Evolutionary conservation across 208 protist genomes (phyloP), one percentile per base, ranked within the genome.

Genomic region (Crithidia thermophila): DNA sequence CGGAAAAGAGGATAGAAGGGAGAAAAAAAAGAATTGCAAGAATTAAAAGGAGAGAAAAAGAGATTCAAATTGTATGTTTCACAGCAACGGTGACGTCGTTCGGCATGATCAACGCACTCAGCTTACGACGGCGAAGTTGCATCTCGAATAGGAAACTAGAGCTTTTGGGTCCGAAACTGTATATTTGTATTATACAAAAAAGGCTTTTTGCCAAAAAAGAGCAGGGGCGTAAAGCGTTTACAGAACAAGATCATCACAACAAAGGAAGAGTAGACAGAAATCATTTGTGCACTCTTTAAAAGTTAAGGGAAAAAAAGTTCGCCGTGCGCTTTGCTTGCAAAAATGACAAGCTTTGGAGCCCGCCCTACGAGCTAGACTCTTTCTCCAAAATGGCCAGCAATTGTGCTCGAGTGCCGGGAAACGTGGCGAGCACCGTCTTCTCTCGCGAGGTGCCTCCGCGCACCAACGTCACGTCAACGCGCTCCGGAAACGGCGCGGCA

Each of bases 391-490:
- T 23, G 14, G 71, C 51, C 16, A 84, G 34, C 20, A 94, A 52
- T 47, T 90, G 76, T n/a, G 79, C 80, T 34, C 83, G 72, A 4
- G 79, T 79, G 11, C 80, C 84, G 16, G 83, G 84, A 65, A 91
- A 91, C 50, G 60, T 33, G 3, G 87, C 62, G 13, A 78, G 57
- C 23, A 94, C 47, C 31, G 66, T 72, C 67, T 94, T 94, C 53
- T 76, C 62, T 18, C 85, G 72, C 27, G 81, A 85, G 1, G 84
- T 90, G 21, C 67, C 58, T 8, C 89, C 86, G 34, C 84, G 74
- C 45, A 81, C 69, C 9, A 94, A 65, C 18, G 71, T 64, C 2
- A 91, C 81, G 10, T 74, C 64, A 0, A 94, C 72, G 9, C 86
- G 77, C 5, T 55, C 58, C 9, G 75, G 62, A 2, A 71, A 30